Base-by-base conservation (phyloP, 2,329 filamentous ascomycete genomes). In the Myriosclerotinia duriaeana region DNA sequence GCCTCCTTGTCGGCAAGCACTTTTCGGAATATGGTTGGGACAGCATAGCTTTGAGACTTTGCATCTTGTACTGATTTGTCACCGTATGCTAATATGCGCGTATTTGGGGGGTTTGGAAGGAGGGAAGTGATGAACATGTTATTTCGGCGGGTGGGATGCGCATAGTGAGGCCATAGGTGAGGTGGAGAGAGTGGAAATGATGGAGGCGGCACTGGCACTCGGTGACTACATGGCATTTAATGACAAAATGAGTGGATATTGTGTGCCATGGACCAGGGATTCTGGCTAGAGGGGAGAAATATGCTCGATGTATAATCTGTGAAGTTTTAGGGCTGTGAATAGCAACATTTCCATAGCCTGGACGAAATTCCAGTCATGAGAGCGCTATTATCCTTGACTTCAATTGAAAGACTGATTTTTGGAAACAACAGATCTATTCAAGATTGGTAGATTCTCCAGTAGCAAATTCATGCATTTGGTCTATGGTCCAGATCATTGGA, bases 21-120 rank as follows among this genome's bases (percentile, higher is more conserved):
- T n/a, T 67, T 67, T 15, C 46, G 42, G 26, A 67, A 67, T 12
- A 67, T 44, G 1, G 40, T 67, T 6, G 40, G 40, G 14, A 3
- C 22, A 6, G 34, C 30, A 3, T 7, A 14, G 11, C 15, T 30
- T 11, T 48, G 26, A 7, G 53, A 56, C 15, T 53, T 58, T 22
- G 59, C 65, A 40, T 58, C 82, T 82, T 55, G 50, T 6, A 54
- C 58, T 50, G 63, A 59, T 56, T 65, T 52, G 5, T 14, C 20
- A 36, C 3, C 36, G 9, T 50, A 36, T 50, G 53, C 14, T 11
- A 30, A 0, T 1, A 50, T 26, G 2, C 55, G 42, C 30, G 17
- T 59, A 52, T 65, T 65, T 58, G 53, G 3, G 17, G 58, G n/a
- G 20, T 17, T 44, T 65, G n/a, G 44, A 65, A 65, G 3, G 53